phyloP scores from a whole-genome alignment of 1,284 basidiomycete species.

The Trametes polyzona region DNA sequence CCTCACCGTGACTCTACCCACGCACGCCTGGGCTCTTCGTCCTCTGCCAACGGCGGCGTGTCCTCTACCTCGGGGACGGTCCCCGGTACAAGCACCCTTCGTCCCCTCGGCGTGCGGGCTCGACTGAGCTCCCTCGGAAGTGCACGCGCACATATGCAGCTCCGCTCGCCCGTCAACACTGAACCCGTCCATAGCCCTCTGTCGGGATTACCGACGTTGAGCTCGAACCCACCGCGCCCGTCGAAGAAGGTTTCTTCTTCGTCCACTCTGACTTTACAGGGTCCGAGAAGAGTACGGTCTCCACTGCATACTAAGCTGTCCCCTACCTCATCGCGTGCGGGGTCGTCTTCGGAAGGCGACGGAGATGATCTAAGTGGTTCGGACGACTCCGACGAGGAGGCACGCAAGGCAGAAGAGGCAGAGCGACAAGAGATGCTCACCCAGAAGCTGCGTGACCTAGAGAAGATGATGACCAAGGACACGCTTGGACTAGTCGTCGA shows the following conservation, averaged over 20 bases:
- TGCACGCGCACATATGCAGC: conserved; percentile 13
- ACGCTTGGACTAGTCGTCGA: conserved; percentile 69
- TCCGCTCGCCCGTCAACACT: conserved; percentile 3
- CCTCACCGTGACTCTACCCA: conserved; percentile 14
- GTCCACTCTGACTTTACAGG: conserved; percentile 69
- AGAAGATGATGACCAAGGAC: conserved; percentile 73
- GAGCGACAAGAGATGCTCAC: conserved; percentile 71
- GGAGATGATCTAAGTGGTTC: conserved; percentile 36
- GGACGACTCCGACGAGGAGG: conserved; percentile 51
- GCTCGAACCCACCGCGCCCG: conserved; percentile 28
- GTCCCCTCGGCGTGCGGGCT: conserved; percentile 64
- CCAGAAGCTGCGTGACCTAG: conserved; percentile 65
- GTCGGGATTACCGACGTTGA: conserved; percentile 39
- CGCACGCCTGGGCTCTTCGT: conserved; percentile 14
- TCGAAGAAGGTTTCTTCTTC: conserved; percentile 64
- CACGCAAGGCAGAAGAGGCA: conserved; percentile 65
- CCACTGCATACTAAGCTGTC: conserved; percentile 44
- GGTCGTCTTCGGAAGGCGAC: conserved; percentile 20
- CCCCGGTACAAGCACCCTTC: conserved; percentile 21
- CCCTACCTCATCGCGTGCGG: conserved; percentile 52
- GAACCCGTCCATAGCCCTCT: conserved; percentile 18
- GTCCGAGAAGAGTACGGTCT: conserved; percentile 42
- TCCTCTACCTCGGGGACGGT: conserved; percentile 22
- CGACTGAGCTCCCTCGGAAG: conserved; percentile 68
- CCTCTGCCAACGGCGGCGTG: conserved; percentile 3